phyloP scores from a whole-genome alignment of 352 stramenopile species.

The Globisporangium viniferum region DNA sequence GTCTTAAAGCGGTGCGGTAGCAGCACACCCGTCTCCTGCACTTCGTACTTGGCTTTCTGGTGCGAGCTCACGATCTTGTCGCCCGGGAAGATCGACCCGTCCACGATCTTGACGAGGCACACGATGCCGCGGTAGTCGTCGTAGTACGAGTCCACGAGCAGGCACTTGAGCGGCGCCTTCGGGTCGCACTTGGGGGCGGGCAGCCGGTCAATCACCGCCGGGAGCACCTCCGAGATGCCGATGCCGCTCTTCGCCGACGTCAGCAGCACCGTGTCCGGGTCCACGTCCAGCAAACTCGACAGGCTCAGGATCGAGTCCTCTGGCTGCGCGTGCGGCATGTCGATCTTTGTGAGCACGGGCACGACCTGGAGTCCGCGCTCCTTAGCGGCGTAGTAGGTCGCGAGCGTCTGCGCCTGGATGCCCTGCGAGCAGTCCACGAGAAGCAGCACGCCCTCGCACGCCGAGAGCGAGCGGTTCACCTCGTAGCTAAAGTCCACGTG shows the following conservation, averaged over 20 bases:
- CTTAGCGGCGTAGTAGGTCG: conserved; percentile 94
- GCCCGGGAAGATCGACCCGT: conserved; percentile 87
- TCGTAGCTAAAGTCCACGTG: conserved; percentile 99
- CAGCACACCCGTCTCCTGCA: conserved; percentile 96
- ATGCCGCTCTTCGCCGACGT: conserved; percentile 95
- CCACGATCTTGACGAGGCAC: conserved; percentile 93
- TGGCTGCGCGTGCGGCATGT: conserved; percentile 95
- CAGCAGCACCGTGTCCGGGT: conserved; percentile 93
- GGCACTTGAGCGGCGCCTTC: conserved; percentile 78
- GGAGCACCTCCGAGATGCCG: conserved; percentile 83
- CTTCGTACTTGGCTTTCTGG: conserved; percentile 87
- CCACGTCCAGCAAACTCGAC: conserved; percentile 80
- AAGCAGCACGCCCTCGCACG: conserved; percentile 97
- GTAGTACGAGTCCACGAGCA: conserved; percentile 98
- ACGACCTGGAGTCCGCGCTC: conserved; percentile 96
- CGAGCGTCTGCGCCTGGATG: conserved; percentile 98
- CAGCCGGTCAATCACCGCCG: conserved; percentile 77
- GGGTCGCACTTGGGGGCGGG: conserved; percentile 49
- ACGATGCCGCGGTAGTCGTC: conserved; percentile 94
- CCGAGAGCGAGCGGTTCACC: conserved; percentile 93
- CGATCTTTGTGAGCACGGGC: conserved; percentile 97
- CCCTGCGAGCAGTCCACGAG: conserved; percentile 97
- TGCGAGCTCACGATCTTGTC: conserved; percentile 77
- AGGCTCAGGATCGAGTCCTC: conserved; percentile 83
- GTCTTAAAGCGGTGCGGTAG: conserved; percentile 84